Evolutionary conservation across 2,329 filamentous ascomycete genomes (phyloP), one percentile per base, ranked within the genome.

Genomic region (Penicillium corylophilum): DNA sequence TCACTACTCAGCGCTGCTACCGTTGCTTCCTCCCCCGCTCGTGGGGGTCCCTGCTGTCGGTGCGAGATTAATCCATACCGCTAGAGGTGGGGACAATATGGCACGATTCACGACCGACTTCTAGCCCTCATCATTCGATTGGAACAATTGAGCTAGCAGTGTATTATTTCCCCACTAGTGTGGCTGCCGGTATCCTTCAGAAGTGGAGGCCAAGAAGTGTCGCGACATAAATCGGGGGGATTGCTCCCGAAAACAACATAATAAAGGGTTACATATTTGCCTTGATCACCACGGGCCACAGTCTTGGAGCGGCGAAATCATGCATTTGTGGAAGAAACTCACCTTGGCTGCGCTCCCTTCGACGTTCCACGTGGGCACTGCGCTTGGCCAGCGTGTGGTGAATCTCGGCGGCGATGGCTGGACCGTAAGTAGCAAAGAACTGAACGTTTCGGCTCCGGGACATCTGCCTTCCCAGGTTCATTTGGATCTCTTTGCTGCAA

Each of bases 391-490:
- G 47, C 62, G 70, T 44, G 62, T 78, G 10, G 56, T 76, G 35
- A 73, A 77, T 44, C 63, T 80, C 3, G 73, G 71, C 29, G 67
- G 69, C 10, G 65, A 74, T 39, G 54, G 63, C 18, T 79, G 78
- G 78, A 77, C 70, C 2, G 62, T 80, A 8, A 71, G 70, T 6
- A 80, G 77, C 57, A 63, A 68, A 15, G 67, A 68, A 5, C 63
- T 76, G 40, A 80, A 82, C 51, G 75, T 79, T 24, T 79, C 76
- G 0, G 77, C 84, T 1, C 78, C 81, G 0, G 83, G 76, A 2
- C 71, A 71, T 20, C 72, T 84, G 4, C 82, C 83, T 2, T 83
- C 81, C 0, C 80, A 85, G 45, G 81, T 75, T 1, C 82, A 86
- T 65, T 65, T 86, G 13, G 82, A 86, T 62, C 71, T 86, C 1